A percentile compares a stretch with the other conserved stretches of the same genome.
Evolutionary conservation across 2,329 filamentous ascomycete species (phyloP).

Genomic region (Epichloe sylvatica): DNA sequence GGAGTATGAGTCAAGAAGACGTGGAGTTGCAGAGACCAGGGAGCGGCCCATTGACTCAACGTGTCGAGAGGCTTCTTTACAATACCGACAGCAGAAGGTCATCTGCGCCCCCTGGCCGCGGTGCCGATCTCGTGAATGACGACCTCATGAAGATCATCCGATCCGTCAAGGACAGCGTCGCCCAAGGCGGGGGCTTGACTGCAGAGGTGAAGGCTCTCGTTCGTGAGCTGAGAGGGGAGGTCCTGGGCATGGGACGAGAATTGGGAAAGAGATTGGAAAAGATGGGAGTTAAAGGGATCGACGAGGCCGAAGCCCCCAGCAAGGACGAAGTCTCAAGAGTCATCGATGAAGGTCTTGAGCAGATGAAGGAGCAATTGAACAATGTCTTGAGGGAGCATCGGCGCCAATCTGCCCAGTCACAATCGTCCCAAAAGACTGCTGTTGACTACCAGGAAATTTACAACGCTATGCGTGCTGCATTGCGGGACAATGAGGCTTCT

Average conservation of each 20-base stretch:
- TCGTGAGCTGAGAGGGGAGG: slow-evolving; percentile 78
- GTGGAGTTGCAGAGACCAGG: slow-evolving; percentile 20
- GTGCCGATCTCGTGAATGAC: slow-evolving; percentile 50
- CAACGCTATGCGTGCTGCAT: slow-evolving; percentile 64
- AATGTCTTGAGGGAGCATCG: slow-evolving; percentile 63
- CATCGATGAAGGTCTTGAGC: slow-evolving; percentile 64
- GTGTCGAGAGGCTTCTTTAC: slow-evolving; percentile 32
- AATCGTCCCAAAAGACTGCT: slow-evolving; percentile 42
- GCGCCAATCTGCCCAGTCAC: slow-evolving; percentile 51
- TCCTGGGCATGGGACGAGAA: slow-evolving; percentile 87
- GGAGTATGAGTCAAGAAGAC: slow-evolving; percentile 4
- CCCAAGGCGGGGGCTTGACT: slow-evolving; percentile 76
- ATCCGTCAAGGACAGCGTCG: slow-evolving; percentile 80
- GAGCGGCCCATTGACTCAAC: slow-evolving; percentile 22
- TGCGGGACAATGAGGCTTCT: slow-evolving; percentile 44
- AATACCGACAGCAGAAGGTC: slow-evolving; percentile 28
- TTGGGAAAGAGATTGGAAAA: slow-evolving; percentile 77
- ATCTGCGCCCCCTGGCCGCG: slow-evolving; percentile 27
- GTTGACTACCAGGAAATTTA: slow-evolving; percentile 78
- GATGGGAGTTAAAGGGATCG: slow-evolving; percentile 32
- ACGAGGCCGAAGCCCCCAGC: slow-evolving; percentile 36
- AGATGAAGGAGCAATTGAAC: slow-evolving; percentile 76
- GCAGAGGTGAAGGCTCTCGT: slow-evolving; percentile 86
- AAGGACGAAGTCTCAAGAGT: slow-evolving; percentile 62
- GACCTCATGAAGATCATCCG: slow-evolving; percentile 73